These are phyloP conservation scores for Kwoniella shivajii DNA, from an alignment of 1,284 basidiomycete species.

Conservation along the genomic window DNA sequence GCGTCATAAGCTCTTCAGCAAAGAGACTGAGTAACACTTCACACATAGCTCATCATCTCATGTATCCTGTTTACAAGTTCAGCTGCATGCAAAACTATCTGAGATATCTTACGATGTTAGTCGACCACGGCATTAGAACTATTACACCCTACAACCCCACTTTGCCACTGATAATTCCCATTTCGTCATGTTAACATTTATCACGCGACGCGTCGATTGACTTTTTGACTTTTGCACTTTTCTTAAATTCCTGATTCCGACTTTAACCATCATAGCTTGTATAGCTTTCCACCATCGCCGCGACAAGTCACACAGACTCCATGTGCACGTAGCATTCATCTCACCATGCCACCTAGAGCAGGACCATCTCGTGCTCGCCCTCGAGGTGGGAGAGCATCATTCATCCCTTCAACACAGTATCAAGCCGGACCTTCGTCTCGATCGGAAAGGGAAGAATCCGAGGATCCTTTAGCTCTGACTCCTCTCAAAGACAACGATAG, in stretches of 20 bases:
- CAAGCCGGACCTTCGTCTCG: background rate
- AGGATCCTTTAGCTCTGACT: constrained; percentile 22
- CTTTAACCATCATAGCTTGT: no score
- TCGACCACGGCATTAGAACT: no score
- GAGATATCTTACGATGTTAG: no score
- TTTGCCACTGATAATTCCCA: background rate
- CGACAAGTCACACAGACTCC: background rate
- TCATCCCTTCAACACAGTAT: constrained; percentile 9
- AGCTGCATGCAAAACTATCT: no score
- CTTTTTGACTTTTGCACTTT: background rate
- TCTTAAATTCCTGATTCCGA: no score
- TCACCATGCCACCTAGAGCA: constrained; percentile 7
- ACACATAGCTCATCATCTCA: no score
- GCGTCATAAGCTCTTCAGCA: no score
- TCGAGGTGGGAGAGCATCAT: background rate
- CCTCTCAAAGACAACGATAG: constrained; percentile 6
- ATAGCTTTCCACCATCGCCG: no score
- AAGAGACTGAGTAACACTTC: no score
- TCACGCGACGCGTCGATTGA: background rate
- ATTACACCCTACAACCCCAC: background rate
- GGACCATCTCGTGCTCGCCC: background rate
- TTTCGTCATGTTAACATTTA: background rate
- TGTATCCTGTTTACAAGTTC: no score
- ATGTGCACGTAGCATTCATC: background rate
- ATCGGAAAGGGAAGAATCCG: constrained; percentile 8